Evolutionary conservation across 2,329 filamentous ascomycete genomes (phyloP), one percentile per base, ranked within the genome.

Genomic region (Cordyceps militaris): DNA sequence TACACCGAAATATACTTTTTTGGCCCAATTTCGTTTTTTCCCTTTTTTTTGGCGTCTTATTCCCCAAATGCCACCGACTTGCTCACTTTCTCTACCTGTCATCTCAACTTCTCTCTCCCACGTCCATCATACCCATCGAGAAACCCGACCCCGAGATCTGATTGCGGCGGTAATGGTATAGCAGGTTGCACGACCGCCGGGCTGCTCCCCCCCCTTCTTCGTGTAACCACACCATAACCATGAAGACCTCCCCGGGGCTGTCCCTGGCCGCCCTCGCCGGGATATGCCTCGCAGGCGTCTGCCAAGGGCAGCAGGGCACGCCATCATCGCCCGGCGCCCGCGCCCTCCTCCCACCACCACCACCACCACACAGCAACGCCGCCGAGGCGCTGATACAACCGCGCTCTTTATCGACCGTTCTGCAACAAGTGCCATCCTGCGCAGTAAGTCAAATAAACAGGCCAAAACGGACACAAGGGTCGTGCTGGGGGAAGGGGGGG

Each of bases 401-500:
- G n/a, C 43, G 43, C 23, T 38, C 23, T 6, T 6, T 48, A 11
- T 7, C 38, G 30, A 48, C 53, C 3, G 8, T 56, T 7, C 9
- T 55, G 4, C 4, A 34, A 4, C 52, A 47, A 16, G 42, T 47
- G n/a, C 53, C 53, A 7, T 24, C 14, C 8, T 56, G 53, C 23
- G 53, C 53, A 14, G 53, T 56, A 56, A 38, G 53, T 48, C n/a
- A n/a, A n/a, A n/a, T n/a, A n/a, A n/a, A 10, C 23, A 28, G 4
- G 34, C 34, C 10, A 10, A 32, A 36, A 36, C 34, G 34, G 4
- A 8, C 8, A 14, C 7, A 4, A 36, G 4, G 28, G 13, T 36
- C 8, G 4, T 14, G 9, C 8, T 5, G 21, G 19, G 42, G 34
- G 7, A 2, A 13, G 13, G 19, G 6, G 5, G 3, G 2, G n/a